Base-by-base conservation (phyloP, 202 grass and related monocot genomes). In the Dendrocalamus latiflorus region DNA sequence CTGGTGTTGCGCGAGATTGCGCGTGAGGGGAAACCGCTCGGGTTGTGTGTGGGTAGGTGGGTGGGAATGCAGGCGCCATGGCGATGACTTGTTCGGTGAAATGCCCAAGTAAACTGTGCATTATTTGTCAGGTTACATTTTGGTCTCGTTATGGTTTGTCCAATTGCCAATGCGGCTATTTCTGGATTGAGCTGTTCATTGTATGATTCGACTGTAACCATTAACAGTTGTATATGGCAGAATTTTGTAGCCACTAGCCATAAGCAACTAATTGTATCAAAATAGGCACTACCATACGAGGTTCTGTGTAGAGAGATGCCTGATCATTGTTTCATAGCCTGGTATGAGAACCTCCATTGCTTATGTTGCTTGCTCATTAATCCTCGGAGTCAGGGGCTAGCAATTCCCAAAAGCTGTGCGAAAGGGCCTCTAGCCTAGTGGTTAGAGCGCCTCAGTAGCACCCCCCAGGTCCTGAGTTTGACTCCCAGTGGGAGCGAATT, bases 1-100 rank as follows among this genome's bases (percentile, higher is more conserved):
- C 2, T 51, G 62, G 5, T 20, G 8, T 47, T 48, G 21, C 25
- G 33, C 41, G 45, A 11, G 20, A 28, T 47, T 36, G 24, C 38
- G 34, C 25, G 16, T 43, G 54, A 6, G 25, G 21, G 51, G 28
- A 11, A 20, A 54, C 45, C 18, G 26, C 69, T 63, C 21, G 15
- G 20, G 18, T 63, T 22, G n/a, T n/a, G n/a, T n/a, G n/a, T n/a
- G n/a, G n/a, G n/a, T n/a, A n/a, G n/a, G n/a, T n/a, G n/a, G n/a
- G n/a, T n/a, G n/a, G n/a, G n/a, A 20, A 22, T 18, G 42, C 17
- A 60, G 36, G 6, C 3, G 49, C 53, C 17, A 68, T 62, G 69
- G 24, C 0, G 67, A 62, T 9, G 65, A 37, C 48, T 20, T 90
- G 94, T 85, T 89, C 56, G 91, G 69, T 43, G 74, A 86, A 92